Evolutionary conservation across 2,329 filamentous ascomycete genomes (phyloP).

Genomic region (Lachnellula cervina): DNA sequence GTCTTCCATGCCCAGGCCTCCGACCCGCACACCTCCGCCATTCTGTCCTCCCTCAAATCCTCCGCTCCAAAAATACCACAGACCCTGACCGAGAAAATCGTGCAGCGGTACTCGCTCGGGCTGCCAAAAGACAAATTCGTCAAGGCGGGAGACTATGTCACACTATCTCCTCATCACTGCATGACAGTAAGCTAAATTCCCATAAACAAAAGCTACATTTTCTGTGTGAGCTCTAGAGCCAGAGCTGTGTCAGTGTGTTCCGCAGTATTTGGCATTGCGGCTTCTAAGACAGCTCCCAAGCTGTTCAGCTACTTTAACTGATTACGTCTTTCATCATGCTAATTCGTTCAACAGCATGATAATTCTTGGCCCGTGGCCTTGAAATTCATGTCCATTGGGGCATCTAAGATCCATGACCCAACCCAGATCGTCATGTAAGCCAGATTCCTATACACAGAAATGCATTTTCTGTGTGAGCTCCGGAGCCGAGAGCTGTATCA

Average conservation of each 20-base stretch:
- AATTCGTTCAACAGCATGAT: conserved; percentile 50
- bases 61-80: conserved; percentile 46
- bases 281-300: no score
- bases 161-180: conserved; percentile 63
- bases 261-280: no score
- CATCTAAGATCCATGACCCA: conserved; percentile 64
- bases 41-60: conserved; percentile 49
- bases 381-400: conserved; percentile 82
- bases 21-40: conserved; percentile 44
- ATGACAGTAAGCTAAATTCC: conserved; percentile 51
- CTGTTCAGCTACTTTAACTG: no score
- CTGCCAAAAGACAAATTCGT: conserved; percentile 71
- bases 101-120: conserved; percentile 75
- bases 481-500: no score
- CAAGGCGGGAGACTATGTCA: conserved; percentile 78
- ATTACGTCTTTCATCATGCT: no score
- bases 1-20: conserved; percentile 62
- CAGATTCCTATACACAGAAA: no score
- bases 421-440: conserved; percentile 65
- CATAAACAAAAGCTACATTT: no score
- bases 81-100: conserved; percentile 88
- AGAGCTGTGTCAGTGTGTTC: no score
- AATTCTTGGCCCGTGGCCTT: conserved; percentile 70
- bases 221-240: no score
- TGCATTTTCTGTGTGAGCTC: no score